phyloP scores from a whole-genome alignment of 495 filamentous ascomycete species.

The Hypoxylon rickii region DNA sequence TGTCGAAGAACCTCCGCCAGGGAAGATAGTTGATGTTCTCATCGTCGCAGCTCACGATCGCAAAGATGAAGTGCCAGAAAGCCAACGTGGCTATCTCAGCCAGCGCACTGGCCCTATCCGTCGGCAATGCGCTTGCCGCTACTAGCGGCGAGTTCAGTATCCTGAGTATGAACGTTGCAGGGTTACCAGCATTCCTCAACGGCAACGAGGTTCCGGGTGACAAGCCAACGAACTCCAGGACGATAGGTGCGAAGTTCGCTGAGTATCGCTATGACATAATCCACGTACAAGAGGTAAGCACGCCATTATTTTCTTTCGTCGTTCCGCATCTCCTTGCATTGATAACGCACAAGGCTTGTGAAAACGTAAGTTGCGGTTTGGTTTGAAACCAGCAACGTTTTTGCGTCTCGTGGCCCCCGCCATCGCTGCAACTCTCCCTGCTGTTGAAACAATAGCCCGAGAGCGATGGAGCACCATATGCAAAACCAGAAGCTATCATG shows the following conservation, averaged over 20 bases:
- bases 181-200: slow-evolving; percentile 59
- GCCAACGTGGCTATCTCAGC: slow-evolving; percentile 14
- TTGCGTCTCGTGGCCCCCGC: slow-evolving; percentile 1
- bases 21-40: background rate
- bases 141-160: slow-evolving; percentile 52
- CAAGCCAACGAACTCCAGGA: slow-evolving; percentile 54
- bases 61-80: slow-evolving; percentile 23
- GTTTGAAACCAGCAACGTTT: slow-evolving; percentile 23
- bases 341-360: no score
- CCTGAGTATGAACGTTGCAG: slow-evolving; percentile 64
- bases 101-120: slow-evolving; percentile 1
- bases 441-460: slow-evolving; percentile 21
- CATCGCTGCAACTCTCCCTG: background rate
- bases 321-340: background rate
- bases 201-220: slow-evolving; percentile 57
- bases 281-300: slow-evolving; percentile 61
- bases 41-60: slow-evolving; percentile 3
- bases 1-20: background rate
- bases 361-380: background rate
- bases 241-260: slow-evolving; percentile 54
- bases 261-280: slow-evolving; percentile 61
- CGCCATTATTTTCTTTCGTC: background rate
- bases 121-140: slow-evolving; percentile 18
- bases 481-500: no score
- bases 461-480: background rate